phyloP scores from a whole-genome alignment of 1,139 yeast genomes.

The Nakaseomyces delphensis region DNA sequence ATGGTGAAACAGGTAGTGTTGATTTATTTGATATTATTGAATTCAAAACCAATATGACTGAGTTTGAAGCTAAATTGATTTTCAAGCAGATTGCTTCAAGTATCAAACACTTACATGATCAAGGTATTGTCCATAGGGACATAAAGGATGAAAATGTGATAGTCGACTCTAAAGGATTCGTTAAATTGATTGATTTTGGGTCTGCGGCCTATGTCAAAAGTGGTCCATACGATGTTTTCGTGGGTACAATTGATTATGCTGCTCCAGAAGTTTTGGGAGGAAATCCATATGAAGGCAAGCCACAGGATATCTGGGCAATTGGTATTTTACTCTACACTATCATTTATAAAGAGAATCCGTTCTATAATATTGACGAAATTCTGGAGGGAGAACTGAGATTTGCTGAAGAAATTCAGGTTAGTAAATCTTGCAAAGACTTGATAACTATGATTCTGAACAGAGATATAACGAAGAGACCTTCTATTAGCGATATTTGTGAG shows the following conservation, averaged over 20 bases:
- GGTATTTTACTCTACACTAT: conserved; percentile 85
- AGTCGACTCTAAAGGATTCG: conserved; percentile 66
- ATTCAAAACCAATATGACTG: conserved; percentile 68
- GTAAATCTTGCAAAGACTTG: conserved; percentile 50
- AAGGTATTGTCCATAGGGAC: conserved; percentile 89
- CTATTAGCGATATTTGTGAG: conserved; percentile 56
- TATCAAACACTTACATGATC: conserved; percentile 66
- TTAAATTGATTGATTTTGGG: conserved; percentile 89
- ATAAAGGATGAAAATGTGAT: conserved; percentile 92
- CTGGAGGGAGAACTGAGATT: conserved; percentile 78
- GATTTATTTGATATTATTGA: conserved; percentile 90
- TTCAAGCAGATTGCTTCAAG: conserved; percentile 76
- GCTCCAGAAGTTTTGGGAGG: conserved; percentile 94
- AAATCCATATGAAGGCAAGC: conserved; percentile 78
- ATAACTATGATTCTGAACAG: conserved; percentile 58
- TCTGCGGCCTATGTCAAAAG: conserved; percentile 82
- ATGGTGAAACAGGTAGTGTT: conserved; percentile 79
- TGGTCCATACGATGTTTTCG: conserved; percentile 96
- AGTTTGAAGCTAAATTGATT: conserved; percentile 63
- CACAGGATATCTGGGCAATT: conserved; percentile 95
- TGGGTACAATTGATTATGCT: conserved; percentile 94
- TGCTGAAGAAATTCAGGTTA: conserved; percentile 43
- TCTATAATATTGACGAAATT: conserved; percentile 88
- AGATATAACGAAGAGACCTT: conserved; percentile 57
- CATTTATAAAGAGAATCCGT: conserved; percentile 91